Percentiles rank a stretch among this genome's conserved stretches.
phyloP scores from a whole-genome alignment of 2,329 filamentous ascomycete genomes.

The Botryosphaeria dothidea region DNA sequence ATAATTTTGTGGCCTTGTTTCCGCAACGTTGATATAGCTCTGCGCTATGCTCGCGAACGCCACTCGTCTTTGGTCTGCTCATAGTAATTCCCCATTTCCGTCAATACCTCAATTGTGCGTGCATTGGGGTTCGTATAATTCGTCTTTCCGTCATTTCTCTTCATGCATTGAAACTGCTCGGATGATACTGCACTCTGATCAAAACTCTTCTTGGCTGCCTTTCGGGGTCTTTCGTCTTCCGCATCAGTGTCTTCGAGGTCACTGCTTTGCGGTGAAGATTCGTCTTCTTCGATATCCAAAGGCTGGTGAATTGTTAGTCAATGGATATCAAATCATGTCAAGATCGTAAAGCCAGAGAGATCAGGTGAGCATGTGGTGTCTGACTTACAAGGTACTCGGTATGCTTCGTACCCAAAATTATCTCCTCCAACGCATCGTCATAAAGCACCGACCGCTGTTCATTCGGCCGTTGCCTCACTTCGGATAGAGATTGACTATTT shows the following conservation, averaged over 20 bases:
- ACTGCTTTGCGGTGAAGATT: conserved; percentile 28
- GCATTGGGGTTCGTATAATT: conserved; percentile 66
- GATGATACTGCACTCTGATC: conserved; percentile 18
- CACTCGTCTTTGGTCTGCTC: conserved; percentile 73
- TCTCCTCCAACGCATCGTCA: conserved; percentile 1
- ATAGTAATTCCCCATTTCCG: conserved; percentile 80
- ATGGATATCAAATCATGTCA: background rate
- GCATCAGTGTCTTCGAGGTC: conserved; percentile 27
- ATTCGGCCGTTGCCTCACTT: background rate
- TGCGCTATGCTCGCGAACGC: conserved; percentile 74
- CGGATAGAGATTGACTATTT: too few relatives aligned
- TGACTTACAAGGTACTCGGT: conserved; percentile 6
- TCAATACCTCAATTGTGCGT: conserved; percentile 72
- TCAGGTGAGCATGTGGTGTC: background rate
- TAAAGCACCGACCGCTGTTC: background rate
- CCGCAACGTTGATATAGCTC: conserved; percentile 71
- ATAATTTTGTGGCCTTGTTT: conserved; percentile 64
- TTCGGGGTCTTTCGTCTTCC: conserved; percentile 29
- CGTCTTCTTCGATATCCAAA: conserved; percentile 43
- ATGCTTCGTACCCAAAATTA: background rate
- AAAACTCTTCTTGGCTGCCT: conserved; percentile 22
- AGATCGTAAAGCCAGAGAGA: background rate
- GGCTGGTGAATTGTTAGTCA: conserved; percentile 24
- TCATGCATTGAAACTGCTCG: conserved; percentile 60
- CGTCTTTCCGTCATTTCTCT: conserved; percentile 50